Evolutionary conservation across 805 yeast species (phyloP).

Genomic region (Spathaspora boniae): DNA sequence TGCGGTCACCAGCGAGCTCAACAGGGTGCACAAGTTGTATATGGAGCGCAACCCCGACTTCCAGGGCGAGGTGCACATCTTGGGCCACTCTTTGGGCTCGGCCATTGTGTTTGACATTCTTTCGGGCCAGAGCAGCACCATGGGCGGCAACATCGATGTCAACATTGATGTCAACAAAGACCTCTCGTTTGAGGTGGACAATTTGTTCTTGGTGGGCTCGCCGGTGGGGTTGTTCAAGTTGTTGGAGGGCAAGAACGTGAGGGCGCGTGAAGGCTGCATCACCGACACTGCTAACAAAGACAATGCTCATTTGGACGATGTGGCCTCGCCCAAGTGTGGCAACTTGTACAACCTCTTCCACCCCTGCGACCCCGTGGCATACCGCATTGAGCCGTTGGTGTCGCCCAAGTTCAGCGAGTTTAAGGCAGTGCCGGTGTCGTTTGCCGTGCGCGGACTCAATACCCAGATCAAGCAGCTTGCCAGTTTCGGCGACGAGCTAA

Average conservation of each 20-base stretch:
- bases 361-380: conserved; percentile 89
- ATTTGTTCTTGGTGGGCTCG: conserved; percentile 80
- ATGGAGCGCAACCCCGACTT: conserved; percentile 64
- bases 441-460: conserved; percentile 50
- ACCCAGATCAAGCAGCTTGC: conserved; percentile 44
- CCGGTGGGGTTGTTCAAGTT: conserved; percentile 87
- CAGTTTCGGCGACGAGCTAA: conserved; percentile 34
- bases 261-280: conserved; percentile 34
- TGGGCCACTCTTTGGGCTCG: conserved; percentile 93
- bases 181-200: conserved; percentile 68
- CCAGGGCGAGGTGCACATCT: conserved; percentile 74
- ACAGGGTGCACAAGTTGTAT: conserved; percentile 57
- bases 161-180: conserved; percentile 35
- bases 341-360: conserved; percentile 83
- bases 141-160: conserved; percentile 13
- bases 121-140: conserved; percentile 39
- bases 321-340: conserved; percentile 49
- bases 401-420: conserved; percentile 43
- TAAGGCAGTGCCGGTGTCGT: conserved; percentile 58
- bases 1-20: conserved; percentile 62
- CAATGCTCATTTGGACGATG: neutral
- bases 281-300: neutral
- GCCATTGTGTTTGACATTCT: conserved; percentile 78
- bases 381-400: conserved; percentile 83
- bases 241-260: conserved; percentile 60